Evolutionary conservation across 306 rosid genomes (phyloP), one percentile per base, ranked within the genome.

Genomic region (Medicago arabica): DNA sequence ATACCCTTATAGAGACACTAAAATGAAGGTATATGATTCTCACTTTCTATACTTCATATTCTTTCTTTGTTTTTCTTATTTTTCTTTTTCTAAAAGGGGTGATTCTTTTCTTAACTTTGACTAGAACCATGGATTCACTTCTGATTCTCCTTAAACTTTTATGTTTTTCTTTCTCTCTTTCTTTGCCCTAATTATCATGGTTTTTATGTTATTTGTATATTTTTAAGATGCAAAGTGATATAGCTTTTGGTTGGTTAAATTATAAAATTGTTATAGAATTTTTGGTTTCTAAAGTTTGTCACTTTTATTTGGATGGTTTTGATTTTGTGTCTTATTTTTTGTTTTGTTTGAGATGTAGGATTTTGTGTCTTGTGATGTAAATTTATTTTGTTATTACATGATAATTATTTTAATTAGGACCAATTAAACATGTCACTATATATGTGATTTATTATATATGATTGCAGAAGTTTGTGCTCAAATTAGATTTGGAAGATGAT

Each of bases 401-500:
- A 38, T 25, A 23, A 58, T 58, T 78, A 28, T 28, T 72, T 79
- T 78, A 70, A 71, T 75, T 74, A 61, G 69, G 84, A 19, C 36
- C 4, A 80, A 34, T 1, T 5, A 18, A 63, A 18, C 74, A 67
- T 84, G 79, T 78, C 75, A 61, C 46, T 72, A 28, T 44, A 16
- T 58, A 31, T 61, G 7, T 79, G 84, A 19, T 80, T 55, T 78
- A 1, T 23, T 44, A 1, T 23, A 1, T 23, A 44, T 79, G 40
- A 4, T 76, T 74, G 75, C 93, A 92, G 99, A 95, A 95, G 74
- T 53, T 88, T 67, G 87, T 95, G 34, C 82, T 95, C 78, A 89
- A 83, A 79, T 77, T 95, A 80, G 97, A 88, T 80, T 84, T 95
- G 83, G 86, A 76, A 15, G 97, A 92, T 83, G 92, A 78, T 84